phyloP scores from a whole-genome alignment of 1,284 basidiomycete genomes.

The Caloboletus inedulis region DNA sequence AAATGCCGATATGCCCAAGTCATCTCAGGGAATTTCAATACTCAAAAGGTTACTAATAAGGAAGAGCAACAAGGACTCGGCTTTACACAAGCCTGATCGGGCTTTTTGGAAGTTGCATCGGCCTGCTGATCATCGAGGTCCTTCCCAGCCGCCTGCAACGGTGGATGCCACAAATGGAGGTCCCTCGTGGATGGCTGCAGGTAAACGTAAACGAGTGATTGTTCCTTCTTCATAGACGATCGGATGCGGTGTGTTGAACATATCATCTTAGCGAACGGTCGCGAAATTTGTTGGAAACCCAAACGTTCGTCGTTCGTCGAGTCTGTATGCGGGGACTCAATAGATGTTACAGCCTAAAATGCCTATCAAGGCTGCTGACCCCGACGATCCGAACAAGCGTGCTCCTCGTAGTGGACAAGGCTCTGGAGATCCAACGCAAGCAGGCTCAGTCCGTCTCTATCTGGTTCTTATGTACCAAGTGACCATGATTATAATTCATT shows the following conservation, averaged over 20 bases:
- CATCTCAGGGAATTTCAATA: background rate
- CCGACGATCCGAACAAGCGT: background rate
- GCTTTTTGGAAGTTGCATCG: background rate
- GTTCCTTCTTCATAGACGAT: background rate
- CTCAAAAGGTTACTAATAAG: background rate
- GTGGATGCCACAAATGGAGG: background rate
- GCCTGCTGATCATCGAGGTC: too few relatives aligned
- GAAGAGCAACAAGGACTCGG: background rate
- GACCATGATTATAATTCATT: background rate
- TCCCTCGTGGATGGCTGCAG: background rate
- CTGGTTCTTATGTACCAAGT: background rate
- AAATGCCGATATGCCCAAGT: background rate
- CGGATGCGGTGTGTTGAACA: background rate
- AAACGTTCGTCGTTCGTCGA: background rate
- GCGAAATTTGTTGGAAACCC: background rate
- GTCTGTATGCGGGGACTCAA: background rate
- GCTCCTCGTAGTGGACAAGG: background rate
- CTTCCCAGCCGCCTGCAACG: background rate
- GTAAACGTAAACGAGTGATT: background rate
- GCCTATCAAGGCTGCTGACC: background rate
- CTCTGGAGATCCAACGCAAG: background rate
- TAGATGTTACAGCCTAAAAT: background rate
- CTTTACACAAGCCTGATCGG: background rate
- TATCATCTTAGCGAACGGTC: background rate
- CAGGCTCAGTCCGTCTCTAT: background rate